Evolutionary conservation across 257 asterid species (phyloP), one percentile per base, ranked within the genome.

Genomic region (Fraxinus quadrangulata): DNA sequence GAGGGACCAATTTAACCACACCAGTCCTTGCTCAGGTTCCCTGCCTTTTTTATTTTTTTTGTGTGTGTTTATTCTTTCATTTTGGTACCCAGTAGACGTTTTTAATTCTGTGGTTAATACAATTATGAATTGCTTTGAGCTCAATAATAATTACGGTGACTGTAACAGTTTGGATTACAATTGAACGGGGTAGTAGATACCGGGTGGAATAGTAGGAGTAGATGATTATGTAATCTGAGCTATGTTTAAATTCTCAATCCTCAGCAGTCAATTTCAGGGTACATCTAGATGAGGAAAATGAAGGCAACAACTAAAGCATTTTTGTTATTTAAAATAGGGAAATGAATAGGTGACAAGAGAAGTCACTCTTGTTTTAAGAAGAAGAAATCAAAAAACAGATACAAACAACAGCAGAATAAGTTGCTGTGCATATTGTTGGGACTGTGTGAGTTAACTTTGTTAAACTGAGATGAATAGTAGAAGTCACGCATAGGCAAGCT

Each of bases 1-100:
- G 86, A 76, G 96, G 88, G 45, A 81, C 94, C 67, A 92, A 89
- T 85, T 87, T 94, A 80, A 91, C 97, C 82, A 84, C 84, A 84
- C 97, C 71, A 75, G 96, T 94, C 78, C 97, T 94, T 77, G 97
- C 99, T 65, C 96, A 94, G 99, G 99, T 94, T n/a, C 71, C 23
- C 31, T 34, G 26, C 70, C 37, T 23, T 70, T 75, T 71, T 8
- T n/a, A 3, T 30, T 30, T 30, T 30, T 30, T 30, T 30, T 30
- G 2, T 30, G 28, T 26, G 47, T 1, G 26, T 39, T 47, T 36
- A 16, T 79, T 34, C 23, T 14, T 19, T 70, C 31, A 47, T 74
- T 47, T 45, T 66, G 34, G 67, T 59, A 7, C 19, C 17, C 9
- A 63, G 17, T 63, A 63, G n/a, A 21, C 36, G 36, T 11, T 26